A percentile compares a stretch with the other conserved stretches of the same genome.
These are phyloP conservation scores for Colletotrichum spinosum DNA, from an alignment of 2,329 filamentous ascomycete species.

Conservation along the genomic window DNA sequence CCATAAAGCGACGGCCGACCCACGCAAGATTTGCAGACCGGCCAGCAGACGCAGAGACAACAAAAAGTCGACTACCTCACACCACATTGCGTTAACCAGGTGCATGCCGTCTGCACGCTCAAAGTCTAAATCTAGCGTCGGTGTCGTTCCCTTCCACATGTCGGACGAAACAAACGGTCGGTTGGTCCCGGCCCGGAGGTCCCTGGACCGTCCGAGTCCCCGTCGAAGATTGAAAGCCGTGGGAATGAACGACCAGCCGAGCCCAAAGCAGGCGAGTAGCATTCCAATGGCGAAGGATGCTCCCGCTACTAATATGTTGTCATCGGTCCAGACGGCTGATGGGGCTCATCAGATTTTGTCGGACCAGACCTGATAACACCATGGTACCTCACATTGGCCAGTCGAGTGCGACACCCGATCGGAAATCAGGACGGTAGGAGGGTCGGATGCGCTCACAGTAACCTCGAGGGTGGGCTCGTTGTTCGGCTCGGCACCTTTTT, in stretches of 20 bases:
- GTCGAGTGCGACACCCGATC: slow-evolving; percentile 29
- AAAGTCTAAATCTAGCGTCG: slow-evolving; percentile 17
- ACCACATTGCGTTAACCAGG: not conserved
- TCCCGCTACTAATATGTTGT: too few relatives aligned
- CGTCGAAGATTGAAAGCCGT: too few relatives aligned
- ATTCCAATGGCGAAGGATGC: too few relatives aligned
- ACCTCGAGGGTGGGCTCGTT: slow-evolving; percentile 20
- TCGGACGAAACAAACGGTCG: slow-evolving; percentile 29
- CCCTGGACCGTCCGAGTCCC: too few relatives aligned
- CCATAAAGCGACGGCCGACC: slow-evolving; percentile 11
- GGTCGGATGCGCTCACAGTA: slow-evolving; percentile 30
- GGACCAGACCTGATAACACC: too few relatives aligned
- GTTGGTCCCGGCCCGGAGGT: slow-evolving; percentile 4
- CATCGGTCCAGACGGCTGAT: too few relatives aligned
- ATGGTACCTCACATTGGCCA: not conserved
- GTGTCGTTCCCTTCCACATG: slow-evolving; percentile 27
- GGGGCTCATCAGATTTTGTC: too few relatives aligned
- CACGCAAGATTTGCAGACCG: slow-evolving; percentile 14
- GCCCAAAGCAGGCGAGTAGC: not conserved
- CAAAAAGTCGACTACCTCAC: not conserved
- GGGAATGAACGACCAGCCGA: too few relatives aligned
- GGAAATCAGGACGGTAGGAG: slow-evolving; percentile 16
- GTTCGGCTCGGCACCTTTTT: slow-evolving; percentile 26
- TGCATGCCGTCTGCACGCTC: slow-evolving; percentile 23
- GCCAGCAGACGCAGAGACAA: slow-evolving; percentile 22